These are phyloP conservation scores for Candida sanyiensis DNA, from an alignment of 805 yeast species.

Conservation along the genomic window DNA sequence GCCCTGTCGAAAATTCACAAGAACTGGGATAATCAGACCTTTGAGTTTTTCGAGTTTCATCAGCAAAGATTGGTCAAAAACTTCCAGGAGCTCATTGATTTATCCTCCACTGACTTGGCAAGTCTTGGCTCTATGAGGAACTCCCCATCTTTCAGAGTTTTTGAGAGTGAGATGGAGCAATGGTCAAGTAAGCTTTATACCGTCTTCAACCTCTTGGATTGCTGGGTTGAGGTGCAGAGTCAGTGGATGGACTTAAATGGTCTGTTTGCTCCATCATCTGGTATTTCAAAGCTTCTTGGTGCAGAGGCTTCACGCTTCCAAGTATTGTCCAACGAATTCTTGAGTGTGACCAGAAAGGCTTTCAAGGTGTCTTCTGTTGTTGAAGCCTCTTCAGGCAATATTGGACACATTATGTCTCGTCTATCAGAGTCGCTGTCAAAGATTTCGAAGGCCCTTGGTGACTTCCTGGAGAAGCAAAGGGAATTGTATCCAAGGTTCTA, in stretches of 20 bases:
- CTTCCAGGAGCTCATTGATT: constrained; percentile 60
- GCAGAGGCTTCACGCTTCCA: constrained; percentile 63
- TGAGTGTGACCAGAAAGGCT: constrained; percentile 43
- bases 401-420: constrained; percentile 42
- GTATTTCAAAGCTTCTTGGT: constrained; percentile 59
- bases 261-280: constrained; percentile 55
- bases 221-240: constrained; percentile 82
- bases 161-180: constrained; percentile 49
- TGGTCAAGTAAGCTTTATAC: constrained; percentile 53
- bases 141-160: constrained; percentile 54
- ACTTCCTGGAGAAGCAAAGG: constrained; percentile 77
- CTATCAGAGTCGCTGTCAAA: constrained; percentile 49
- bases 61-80: constrained; percentile 54
- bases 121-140: constrained; percentile 63
- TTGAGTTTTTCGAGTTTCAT: constrained; percentile 50
- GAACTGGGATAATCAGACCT: constrained; percentile 49
- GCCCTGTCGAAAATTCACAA: constrained; percentile 44
- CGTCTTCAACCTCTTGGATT: constrained; percentile 48
- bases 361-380: constrained; percentile 45
- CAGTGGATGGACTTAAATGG: constrained; percentile 86
- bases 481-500: constrained; percentile 74
- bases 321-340: constrained; percentile 56
- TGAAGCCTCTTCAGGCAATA: constrained; percentile 47
- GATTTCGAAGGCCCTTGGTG: constrained; percentile 61
- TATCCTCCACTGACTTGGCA: constrained; percentile 53